A percentile compares a stretch with the other conserved stretches of the same genome.
These are phyloP conservation scores for Colletotrichum scovillei DNA, from an alignment of 2,329 filamentous ascomycete species.

Conservation along the genomic window DNA sequence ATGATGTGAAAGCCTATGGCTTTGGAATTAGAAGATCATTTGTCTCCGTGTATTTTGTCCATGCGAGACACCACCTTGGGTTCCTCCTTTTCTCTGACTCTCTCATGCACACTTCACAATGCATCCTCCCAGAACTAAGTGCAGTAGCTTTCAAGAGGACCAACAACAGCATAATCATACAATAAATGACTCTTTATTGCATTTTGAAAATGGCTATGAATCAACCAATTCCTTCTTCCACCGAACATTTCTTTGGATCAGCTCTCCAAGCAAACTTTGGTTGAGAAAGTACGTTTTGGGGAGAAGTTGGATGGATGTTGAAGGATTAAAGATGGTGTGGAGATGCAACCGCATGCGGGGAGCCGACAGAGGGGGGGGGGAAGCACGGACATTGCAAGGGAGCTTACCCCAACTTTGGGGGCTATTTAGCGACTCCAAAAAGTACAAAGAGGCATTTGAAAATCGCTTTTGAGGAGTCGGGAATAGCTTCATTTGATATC, in stretches of 20 bases:
- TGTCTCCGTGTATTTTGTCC: background rate
- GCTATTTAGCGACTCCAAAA: background rate
- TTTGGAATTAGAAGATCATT: no score
- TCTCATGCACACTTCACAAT: background rate
- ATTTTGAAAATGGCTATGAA: background rate
- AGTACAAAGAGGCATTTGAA: background rate
- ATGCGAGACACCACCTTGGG: background rate
- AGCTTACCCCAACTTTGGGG: background rate
- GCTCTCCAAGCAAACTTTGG: background rate
- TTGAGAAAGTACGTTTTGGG: background rate
- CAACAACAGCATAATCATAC: background rate
- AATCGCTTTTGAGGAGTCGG: background rate
- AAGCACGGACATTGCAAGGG: background rate
- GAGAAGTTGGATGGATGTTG: background rate
- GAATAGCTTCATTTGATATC: background rate
- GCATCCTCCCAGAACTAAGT: background rate
- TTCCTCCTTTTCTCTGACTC: background rate
- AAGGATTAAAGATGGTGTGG: background rate
- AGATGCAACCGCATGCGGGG: background rate
- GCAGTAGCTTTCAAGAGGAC: background rate
- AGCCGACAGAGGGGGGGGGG: no score
- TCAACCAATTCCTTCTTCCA: no score
- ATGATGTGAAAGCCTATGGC: no score
- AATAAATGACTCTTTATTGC: background rate
- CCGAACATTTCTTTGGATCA: no score